Percentiles rank a stretch among this genome's conserved stretches.
These are phyloP conservation scores for Crucibulum cyathiforme DNA, from an alignment of 1,284 basidiomycete genomes.

Conservation along the genomic window DNA sequence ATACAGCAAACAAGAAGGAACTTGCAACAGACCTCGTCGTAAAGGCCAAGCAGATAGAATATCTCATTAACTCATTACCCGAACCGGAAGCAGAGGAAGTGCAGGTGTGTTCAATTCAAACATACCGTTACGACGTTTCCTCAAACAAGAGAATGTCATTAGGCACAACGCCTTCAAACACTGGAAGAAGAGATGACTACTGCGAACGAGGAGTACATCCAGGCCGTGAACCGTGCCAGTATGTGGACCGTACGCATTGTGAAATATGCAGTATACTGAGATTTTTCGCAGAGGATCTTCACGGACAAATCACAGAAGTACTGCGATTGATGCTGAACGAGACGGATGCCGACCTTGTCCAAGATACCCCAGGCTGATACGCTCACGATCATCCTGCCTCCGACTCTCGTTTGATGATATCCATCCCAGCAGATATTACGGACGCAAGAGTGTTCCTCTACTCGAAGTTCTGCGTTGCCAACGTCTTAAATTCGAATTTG, in stretches of 20 bases:
- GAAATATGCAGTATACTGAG: neutral
- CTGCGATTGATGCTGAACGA: slow-evolving; percentile 66
- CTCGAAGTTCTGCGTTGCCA: too few species aligned
- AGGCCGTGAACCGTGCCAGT: slow-evolving; percentile 78
- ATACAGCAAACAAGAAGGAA: slow-evolving; percentile 78
- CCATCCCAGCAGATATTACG: too few species aligned
- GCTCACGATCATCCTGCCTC: too few species aligned
- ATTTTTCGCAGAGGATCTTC: slow-evolving; percentile 58
- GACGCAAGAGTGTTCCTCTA: too few species aligned
- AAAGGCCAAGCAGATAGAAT: slow-evolving; percentile 86
- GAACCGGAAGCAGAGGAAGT: slow-evolving; percentile 74
- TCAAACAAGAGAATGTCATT: neutral
- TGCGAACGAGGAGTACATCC: slow-evolving; percentile 76
- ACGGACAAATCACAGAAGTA: slow-evolving; percentile 65
- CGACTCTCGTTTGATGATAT: too few species aligned
- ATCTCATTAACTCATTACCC: slow-evolving; percentile 77
- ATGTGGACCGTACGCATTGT: slow-evolving; percentile 31
- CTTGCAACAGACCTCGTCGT: slow-evolving; percentile 78
- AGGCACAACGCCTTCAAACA: slow-evolving; percentile 68
- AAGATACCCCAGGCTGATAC: neutral
- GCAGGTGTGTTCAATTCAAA: slow-evolving; percentile 51
- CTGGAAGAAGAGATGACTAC: slow-evolving; percentile 71
- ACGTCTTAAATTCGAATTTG: too few species aligned
- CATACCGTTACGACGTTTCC: neutral
- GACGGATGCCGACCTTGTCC: slow-evolving; percentile 45